A percentile compares a stretch with the other conserved stretches of the same genome.
These are phyloP conservation scores for Aspergillus texensis DNA, from an alignment of 2,329 filamentous ascomycete genomes.

Conservation along the genomic window DNA sequence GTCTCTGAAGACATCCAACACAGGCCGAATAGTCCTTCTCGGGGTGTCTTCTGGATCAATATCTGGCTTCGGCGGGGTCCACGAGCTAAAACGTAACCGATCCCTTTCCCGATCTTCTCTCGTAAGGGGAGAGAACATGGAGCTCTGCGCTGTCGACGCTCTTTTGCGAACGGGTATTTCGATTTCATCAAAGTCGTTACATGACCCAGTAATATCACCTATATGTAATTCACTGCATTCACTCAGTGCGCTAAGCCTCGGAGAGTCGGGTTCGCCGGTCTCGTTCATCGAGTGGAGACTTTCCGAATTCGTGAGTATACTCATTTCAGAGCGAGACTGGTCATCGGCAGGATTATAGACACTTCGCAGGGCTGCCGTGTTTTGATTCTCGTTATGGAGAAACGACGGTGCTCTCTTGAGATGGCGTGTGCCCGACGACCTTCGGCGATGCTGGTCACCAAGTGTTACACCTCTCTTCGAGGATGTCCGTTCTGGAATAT, in stretches of 20 bases:
- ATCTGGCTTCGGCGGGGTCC: conserved; percentile 33
- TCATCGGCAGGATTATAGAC: conserved; percentile 38
- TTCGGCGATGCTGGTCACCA: conserved; percentile 18
- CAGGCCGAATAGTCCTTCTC: conserved; percentile 21
- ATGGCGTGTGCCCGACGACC: conserved; percentile 28
- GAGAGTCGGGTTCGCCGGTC: conserved; percentile 39
- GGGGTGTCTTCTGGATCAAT: conserved; percentile 20
- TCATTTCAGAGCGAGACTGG: conserved; percentile 29
- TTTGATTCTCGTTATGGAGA: conserved; percentile 38
- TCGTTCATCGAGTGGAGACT: conserved; percentile 41
- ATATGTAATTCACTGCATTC: conserved; percentile 48
- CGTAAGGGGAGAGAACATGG: conserved; percentile 21
- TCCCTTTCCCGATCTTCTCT: conserved; percentile 22
- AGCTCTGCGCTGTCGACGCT: conserved; percentile 14
- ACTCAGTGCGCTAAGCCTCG: conserved; percentile 47
- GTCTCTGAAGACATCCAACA: conserved; percentile 26
- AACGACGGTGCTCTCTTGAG: conserved; percentile 44
- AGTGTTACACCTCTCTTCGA: conserved; percentile 33
- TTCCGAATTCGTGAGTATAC: conserved; percentile 36
- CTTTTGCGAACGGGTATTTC: conserved; percentile 33
- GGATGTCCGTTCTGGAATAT: conserved; percentile 45
- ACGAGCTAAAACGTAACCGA: conserved; percentile 33
- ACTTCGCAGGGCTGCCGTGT: conserved; percentile 43
- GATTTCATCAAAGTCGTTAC: conserved; percentile 28
- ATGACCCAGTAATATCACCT: conserved; percentile 28